phyloP scores from a whole-genome alignment of 306 rosid genomes.

The Oemleria cerasiformis region DNA sequence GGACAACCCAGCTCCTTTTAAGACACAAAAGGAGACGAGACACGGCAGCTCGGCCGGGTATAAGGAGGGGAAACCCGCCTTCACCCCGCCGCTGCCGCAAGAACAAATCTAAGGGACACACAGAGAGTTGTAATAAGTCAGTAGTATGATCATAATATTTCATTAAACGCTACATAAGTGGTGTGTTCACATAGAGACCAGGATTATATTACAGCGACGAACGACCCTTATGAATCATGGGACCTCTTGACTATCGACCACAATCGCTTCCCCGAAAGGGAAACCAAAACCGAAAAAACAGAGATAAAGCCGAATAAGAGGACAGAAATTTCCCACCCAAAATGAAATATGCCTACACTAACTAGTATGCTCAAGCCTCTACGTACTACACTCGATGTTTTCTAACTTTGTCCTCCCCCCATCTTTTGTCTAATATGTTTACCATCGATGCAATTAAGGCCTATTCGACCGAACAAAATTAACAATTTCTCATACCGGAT shows the following conservation, averaged over 20 bases:
- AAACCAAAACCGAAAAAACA: background rate
- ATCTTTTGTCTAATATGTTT: slow-evolving; percentile 5
- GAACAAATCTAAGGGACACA: background rate
- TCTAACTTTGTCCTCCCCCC: slow-evolving; percentile 19
- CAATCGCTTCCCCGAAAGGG: background rate
- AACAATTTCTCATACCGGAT: slow-evolving; percentile 17
- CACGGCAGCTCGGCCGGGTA: too few relatives aligned
- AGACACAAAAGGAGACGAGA: background rate
- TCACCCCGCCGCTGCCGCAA: background rate
- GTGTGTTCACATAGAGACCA: slow-evolving; percentile 19
- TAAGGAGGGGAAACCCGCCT: background rate
- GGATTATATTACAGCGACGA: slow-evolving; percentile 36
- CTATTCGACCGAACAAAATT: slow-evolving; percentile 21
- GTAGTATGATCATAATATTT: slow-evolving; percentile 17
- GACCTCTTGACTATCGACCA: slow-evolving; percentile 8
- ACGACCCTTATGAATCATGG: slow-evolving; percentile 20
- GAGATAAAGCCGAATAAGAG: background rate
- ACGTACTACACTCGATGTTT: slow-evolving; percentile 30
- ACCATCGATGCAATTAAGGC: slow-evolving; percentile 7
- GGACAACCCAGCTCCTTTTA: too few relatives aligned
- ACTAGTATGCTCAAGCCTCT: slow-evolving; percentile 22
- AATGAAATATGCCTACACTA: slow-evolving; percentile 19
- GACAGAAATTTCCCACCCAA: slow-evolving; percentile 31
- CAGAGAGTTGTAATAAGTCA: background rate
- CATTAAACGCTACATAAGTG: slow-evolving; percentile 25